phyloP scores from a whole-genome alignment of 805 yeast genomes.

The Saturnispora mendoncae region DNA sequence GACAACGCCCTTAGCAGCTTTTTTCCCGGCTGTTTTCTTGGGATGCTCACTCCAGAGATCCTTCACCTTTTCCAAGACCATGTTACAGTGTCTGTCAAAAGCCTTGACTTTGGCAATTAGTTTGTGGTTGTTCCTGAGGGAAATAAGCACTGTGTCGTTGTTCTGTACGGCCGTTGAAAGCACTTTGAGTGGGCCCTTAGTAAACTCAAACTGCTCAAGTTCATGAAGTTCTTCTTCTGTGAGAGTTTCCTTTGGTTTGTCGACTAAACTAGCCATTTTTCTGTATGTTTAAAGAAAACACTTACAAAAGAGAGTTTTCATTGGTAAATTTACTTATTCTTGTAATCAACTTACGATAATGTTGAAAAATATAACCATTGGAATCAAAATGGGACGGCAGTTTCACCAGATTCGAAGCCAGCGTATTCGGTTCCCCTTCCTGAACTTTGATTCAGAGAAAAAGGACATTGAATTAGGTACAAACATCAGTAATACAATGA shows the following conservation, averaged over 20 bases:
- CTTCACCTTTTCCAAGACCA: slow-evolving; percentile 86
- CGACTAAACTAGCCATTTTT: slow-evolving; percentile 50
- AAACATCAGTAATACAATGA: slow-evolving; percentile 8
- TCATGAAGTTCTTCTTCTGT: slow-evolving; percentile 70
- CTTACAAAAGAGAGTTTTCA: background rate
- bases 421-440: slow-evolving; percentile 5
- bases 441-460: slow-evolving; percentile 6
- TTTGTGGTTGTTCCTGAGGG: slow-evolving; percentile 89
- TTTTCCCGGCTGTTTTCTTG: slow-evolving; percentile 16
- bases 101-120: slow-evolving; percentile 85
- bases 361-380: background rate
- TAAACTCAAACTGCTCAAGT: slow-evolving; percentile 82
- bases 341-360: background rate
- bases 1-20: slow-evolving; percentile 20
- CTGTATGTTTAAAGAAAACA: background rate
- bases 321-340: background rate
- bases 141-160: slow-evolving; percentile 67
- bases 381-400: background rate
- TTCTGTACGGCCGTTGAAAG: slow-evolving; percentile 70
- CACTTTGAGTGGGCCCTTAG: slow-evolving; percentile 84
- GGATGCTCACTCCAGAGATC: slow-evolving; percentile 47
- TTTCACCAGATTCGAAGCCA: background rate
- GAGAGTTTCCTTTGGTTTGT: slow-evolving; percentile 71
- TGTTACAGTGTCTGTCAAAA: slow-evolving; percentile 91
- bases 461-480: slow-evolving; percentile 10